Evolutionary conservation across 768 basidiomycete species (phyloP).

Genomic region (Hebeloma cylindrosporum): DNA sequence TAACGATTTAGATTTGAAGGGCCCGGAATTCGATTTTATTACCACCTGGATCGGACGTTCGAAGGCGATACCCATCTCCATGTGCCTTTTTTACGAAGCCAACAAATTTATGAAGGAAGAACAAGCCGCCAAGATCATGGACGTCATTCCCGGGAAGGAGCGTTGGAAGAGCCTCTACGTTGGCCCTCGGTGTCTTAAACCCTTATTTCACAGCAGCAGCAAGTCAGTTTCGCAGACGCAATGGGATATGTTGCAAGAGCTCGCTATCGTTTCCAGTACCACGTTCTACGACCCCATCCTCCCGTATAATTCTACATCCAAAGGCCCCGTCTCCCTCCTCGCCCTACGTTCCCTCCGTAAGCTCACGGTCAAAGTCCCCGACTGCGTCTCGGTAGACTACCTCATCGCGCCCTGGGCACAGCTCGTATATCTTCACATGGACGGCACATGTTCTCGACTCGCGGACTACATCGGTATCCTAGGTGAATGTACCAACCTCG

Average conservation of each 20-base stretch:
- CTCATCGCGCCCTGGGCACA: neutral
- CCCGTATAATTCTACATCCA: no score
- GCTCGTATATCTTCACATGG: conserved; percentile 3
- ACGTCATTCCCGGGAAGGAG: no score
- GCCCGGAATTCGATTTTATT: no score
- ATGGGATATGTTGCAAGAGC: conserved; percentile 1
- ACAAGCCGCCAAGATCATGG: no score
- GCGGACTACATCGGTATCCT: neutral
- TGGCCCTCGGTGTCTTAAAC: neutral
- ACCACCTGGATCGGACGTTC: no score
- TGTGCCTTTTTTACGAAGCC: no score
- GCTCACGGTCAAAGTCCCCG: neutral
- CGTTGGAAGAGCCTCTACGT: neutral
- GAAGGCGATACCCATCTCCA: no score
- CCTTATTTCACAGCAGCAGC: neutral
- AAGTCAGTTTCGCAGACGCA: neutral
- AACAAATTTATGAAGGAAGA: no score
- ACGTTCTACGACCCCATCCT: neutral
- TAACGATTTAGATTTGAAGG: neutral
- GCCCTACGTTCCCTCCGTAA: neutral
- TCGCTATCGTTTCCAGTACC: neutral
- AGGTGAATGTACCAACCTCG: neutral
- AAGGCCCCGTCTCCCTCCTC: neutral
- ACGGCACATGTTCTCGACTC: neutral
- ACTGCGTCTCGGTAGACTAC: neutral